These are phyloP conservation scores for Hypsizygus ulmarius DNA, from an alignment of 1,284 basidiomycete genomes.

Conservation along the genomic window DNA sequence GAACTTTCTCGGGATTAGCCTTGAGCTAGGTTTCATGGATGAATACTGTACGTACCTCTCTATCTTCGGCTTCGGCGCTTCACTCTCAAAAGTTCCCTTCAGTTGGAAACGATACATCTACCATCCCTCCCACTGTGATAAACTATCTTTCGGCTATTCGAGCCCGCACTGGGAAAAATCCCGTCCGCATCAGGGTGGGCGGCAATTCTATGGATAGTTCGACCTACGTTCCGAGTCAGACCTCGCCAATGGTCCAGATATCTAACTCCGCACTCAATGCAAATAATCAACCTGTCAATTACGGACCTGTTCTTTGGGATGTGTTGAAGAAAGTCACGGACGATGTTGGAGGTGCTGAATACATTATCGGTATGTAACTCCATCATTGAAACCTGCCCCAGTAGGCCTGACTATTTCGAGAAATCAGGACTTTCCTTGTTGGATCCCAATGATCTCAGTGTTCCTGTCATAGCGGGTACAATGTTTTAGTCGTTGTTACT, in stretches of 20 bases:
- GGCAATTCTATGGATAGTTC: constrained; percentile 46
- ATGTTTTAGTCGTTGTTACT: constrained; percentile 1
- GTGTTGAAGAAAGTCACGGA: constrained; percentile 41
- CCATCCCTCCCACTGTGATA: constrained; percentile 34
- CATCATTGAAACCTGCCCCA: background rate
- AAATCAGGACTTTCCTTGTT: constrained; percentile 29
- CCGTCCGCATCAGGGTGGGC: constrained; percentile 46
- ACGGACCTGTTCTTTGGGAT: constrained; percentile 44
- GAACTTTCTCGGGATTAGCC: constrained; percentile 42
- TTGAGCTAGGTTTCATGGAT: constrained; percentile 41
- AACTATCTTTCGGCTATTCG: constrained; percentile 39
- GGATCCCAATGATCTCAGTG: constrained; percentile 25
- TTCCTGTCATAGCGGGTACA: constrained; percentile 30
- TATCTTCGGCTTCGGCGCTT: background rate
- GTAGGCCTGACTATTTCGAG: constrained; percentile 14
- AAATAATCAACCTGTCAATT: constrained; percentile 48
- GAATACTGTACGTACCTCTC: constrained; percentile 32
- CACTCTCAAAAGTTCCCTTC: constrained; percentile 3
- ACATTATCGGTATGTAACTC: constrained; percentile 39
- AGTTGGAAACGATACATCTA: constrained; percentile 41
- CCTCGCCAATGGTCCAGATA: constrained; percentile 40
- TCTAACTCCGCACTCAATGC: constrained; percentile 32
- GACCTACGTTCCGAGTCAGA: constrained; percentile 37
- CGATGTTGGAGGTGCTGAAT: constrained; percentile 37
- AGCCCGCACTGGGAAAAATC: constrained; percentile 30